These are phyloP conservation scores for Tylopilus sp. DNA, from an alignment of 1,284 basidiomycete species.

Conservation along the genomic window DNA sequence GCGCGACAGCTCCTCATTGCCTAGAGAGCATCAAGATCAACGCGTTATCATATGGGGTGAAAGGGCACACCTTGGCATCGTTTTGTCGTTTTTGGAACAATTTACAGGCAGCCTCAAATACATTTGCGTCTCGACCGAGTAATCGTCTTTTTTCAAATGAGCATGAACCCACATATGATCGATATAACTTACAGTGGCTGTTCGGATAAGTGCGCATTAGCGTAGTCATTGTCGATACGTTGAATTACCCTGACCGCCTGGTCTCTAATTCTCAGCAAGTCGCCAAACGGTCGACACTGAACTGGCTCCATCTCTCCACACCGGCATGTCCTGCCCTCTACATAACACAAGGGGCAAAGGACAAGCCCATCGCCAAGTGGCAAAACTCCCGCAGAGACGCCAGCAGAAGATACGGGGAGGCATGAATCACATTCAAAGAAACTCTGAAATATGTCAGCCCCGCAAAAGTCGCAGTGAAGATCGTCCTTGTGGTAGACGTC, in stretches of 20 bases:
- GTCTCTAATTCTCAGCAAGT: slow-evolving; percentile 40
- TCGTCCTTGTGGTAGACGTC: slow-evolving; percentile 22
- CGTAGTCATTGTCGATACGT: slow-evolving; percentile 32
- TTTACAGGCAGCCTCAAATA: slow-evolving; percentile 37
- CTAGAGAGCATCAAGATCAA: slow-evolving; percentile 11
- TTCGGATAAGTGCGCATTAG: slow-evolving; percentile 26
- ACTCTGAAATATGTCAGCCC: slow-evolving; percentile 70
- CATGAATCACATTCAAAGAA: slow-evolving; percentile 65
- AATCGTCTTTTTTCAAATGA: slow-evolving; percentile 24
- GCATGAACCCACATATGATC: not conserved
- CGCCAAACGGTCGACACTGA: slow-evolving; percentile 46
- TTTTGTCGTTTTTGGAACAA: slow-evolving; percentile 21
- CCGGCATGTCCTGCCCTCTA: slow-evolving; percentile 63
- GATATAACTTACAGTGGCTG: slow-evolving; percentile 22
- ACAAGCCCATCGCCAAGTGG: slow-evolving; percentile 43
- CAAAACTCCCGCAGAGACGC: slow-evolving; percentile 15
- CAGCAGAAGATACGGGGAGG: slow-evolving; percentile 15
- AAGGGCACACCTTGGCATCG: slow-evolving; percentile 16
- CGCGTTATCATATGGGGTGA: not conserved
- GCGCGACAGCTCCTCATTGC: slow-evolving; percentile 24
- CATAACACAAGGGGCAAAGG: slow-evolving; percentile 66
- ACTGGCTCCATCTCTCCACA: slow-evolving; percentile 56
- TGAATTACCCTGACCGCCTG: slow-evolving; percentile 34
- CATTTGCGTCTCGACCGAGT: slow-evolving; percentile 15
- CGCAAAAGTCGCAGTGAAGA: slow-evolving; percentile 70